Percentiles rank a stretch among this genome's conserved stretches.
phyloP scores from a whole-genome alignment of 768 basidiomycete species.

The Kwoniella sp. region DNA sequence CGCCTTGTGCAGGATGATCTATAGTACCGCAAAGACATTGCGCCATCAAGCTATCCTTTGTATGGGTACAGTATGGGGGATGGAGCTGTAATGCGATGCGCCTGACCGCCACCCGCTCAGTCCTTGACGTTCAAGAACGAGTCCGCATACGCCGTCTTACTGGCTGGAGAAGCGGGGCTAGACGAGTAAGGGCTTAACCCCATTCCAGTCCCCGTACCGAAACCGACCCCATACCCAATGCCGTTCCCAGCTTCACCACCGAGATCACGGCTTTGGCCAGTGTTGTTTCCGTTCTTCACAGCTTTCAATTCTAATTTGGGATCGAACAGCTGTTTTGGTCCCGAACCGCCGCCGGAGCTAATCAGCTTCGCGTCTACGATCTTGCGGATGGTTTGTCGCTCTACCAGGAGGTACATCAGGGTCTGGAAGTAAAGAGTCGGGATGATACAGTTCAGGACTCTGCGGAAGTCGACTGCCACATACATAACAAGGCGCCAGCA shows the following conservation, averaged over 20 bases:
- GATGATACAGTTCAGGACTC: not conserved
- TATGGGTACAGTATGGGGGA: too few relatives aligned
- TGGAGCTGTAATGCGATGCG: too few relatives aligned
- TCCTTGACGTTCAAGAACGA: slow-evolving; percentile 2
- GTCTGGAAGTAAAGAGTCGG: not conserved
- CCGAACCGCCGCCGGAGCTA: not conserved
- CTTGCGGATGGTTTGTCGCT: not conserved
- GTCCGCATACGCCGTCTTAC: not conserved
- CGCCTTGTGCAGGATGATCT: too few relatives aligned
- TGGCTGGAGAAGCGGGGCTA: not conserved
- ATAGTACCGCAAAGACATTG: too few relatives aligned
- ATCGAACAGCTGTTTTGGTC: not conserved
- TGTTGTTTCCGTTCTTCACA: not conserved
- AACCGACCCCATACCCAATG: not conserved
- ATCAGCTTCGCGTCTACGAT: not conserved
- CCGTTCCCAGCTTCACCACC: too few relatives aligned
- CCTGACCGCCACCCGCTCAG: not conserved
- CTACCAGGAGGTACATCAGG: not conserved
- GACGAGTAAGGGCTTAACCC: not conserved
- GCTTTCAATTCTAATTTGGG: not conserved
- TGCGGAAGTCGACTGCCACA: not conserved
- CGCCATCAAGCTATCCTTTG: too few relatives aligned
- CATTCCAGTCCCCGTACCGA: not conserved
- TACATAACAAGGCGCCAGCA: too few relatives aligned
- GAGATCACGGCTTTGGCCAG: not conserved